Evolutionary conservation across 2,329 filamentous ascomycete genomes (phyloP).

Genomic region (Pseudocercospora fuligena): DNA sequence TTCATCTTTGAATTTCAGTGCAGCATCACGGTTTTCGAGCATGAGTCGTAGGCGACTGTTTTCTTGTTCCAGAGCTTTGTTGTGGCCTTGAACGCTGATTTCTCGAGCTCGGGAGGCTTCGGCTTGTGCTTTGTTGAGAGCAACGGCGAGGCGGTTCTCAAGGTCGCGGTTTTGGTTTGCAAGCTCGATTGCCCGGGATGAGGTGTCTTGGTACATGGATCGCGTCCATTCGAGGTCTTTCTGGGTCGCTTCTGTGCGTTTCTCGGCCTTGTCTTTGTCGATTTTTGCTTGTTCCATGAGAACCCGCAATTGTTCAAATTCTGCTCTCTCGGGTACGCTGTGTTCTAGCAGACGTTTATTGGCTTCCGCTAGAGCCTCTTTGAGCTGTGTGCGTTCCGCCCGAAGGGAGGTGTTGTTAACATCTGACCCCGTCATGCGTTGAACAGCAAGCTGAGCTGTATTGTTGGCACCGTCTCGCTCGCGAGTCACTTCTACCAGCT

Average conservation of each 20-base stretch:
- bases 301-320: slow-evolving; percentile 36
- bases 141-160: slow-evolving; percentile 39
- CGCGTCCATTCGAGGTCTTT: slow-evolving; percentile 63
- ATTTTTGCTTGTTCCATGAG: slow-evolving; percentile 28
- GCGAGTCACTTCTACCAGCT: slow-evolving; percentile 32
- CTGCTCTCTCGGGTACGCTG: slow-evolving; percentile 39
- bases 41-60: slow-evolving; percentile 35
- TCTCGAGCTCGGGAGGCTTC: slow-evolving; percentile 35
- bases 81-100: slow-evolving; percentile 32
- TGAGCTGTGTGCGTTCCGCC: slow-evolving; percentile 34
- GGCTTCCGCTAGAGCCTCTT: slow-evolving; percentile 38
- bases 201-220: slow-evolving; percentile 64
- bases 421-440: slow-evolving; percentile 29
- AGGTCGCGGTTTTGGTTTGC: slow-evolving; percentile 55
- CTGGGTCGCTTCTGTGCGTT: slow-evolving; percentile 42
- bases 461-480: slow-evolving; percentile 37
- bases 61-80: slow-evolving; percentile 32
- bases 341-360: slow-evolving; percentile 36
- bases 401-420: slow-evolving; percentile 32
- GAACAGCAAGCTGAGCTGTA: slow-evolving; percentile 30
- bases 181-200: slow-evolving; percentile 54
- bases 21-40: slow-evolving; percentile 36
- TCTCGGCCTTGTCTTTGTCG: slow-evolving; percentile 37
- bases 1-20: slow-evolving; percentile 41
- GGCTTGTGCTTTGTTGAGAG: slow-evolving; percentile 36